These are phyloP conservation scores for Cyclostephanos invisitatus DNA, from an alignment of 108 stramenopile species.

Conservation along the genomic window DNA sequence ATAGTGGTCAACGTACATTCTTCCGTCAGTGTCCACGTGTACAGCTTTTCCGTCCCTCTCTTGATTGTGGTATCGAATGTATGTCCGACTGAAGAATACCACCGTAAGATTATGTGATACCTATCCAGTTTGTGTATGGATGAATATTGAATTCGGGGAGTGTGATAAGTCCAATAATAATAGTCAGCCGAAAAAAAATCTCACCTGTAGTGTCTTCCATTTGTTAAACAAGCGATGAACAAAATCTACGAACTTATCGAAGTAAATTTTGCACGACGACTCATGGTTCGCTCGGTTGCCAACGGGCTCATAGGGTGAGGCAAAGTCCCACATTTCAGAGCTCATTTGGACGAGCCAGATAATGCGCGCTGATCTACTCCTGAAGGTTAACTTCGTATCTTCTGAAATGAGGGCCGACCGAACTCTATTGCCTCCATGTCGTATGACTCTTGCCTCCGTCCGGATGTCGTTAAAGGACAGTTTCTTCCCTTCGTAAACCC, in stretches of 20 bases:
- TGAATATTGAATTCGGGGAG: background rate
- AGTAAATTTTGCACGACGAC: conserved; percentile 76
- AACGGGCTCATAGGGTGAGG: conserved; percentile 62
- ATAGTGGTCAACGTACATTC: conserved; percentile 85
- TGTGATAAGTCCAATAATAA: too few relatives aligned
- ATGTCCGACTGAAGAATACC: conserved; percentile 92
- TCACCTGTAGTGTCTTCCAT: conserved; percentile 82
- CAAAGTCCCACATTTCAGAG: conserved; percentile 97
- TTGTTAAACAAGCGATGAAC: conserved; percentile 72
- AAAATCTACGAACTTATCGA: conserved; percentile 84
- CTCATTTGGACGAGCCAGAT: conserved; percentile 97
- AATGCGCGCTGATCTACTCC: conserved; percentile 91
- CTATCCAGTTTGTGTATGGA: conserved; percentile 1
- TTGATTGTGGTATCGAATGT: conserved; percentile 39
- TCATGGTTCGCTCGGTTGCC: conserved; percentile 52
- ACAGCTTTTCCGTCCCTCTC: conserved; percentile 22
- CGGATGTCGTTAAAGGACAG: conserved; percentile 61
- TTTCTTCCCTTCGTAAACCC: conserved; percentile 87
- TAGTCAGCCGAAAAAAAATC: conserved; percentile 4
- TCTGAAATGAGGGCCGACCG: conserved; percentile 81
- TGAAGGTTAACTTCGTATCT: conserved; percentile 89
- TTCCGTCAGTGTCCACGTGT: conserved; percentile 72
- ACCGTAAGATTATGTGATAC: conserved; percentile 90
- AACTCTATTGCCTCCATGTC: conserved; percentile 61
- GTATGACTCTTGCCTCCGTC: conserved; percentile 73